These are phyloP conservation scores for Alternaria hordeiaustralica DNA, from an alignment of 2,329 filamentous ascomycete genomes.

Conservation along the genomic window DNA sequence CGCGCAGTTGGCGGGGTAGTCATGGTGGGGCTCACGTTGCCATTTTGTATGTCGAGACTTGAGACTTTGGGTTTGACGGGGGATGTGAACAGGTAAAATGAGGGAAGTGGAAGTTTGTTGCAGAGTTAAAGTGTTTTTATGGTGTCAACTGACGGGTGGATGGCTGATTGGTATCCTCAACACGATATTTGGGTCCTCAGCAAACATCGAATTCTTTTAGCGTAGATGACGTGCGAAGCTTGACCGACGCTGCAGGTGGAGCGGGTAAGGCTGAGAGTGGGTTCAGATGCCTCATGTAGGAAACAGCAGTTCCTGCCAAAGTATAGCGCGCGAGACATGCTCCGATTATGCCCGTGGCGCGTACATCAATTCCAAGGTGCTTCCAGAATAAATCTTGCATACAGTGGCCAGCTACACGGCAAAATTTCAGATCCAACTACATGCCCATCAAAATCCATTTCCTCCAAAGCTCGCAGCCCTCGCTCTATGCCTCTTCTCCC, in stretches of 20 bases:
- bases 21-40: slow-evolving; percentile 44
- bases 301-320: not conserved
- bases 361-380: not conserved
- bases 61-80: not conserved
- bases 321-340: not conserved
- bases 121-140: slow-evolving; percentile 9
- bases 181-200: slow-evolving; percentile 9
- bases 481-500: slow-evolving; percentile 18
- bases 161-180: slow-evolving; percentile 15
- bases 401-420: not conserved
- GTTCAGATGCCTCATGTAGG: not conserved
- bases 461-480: slow-evolving; percentile 42
- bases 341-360: not conserved
- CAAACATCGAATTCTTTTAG: slow-evolving; percentile 31
- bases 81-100: not conserved
- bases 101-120: not conserved
- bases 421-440: not conserved
- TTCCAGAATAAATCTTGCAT: not conserved
- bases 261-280: slow-evolving; percentile 21
- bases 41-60: slow-evolving; percentile 27
- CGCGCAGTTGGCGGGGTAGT: slow-evolving; percentile 28
- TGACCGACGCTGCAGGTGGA: slow-evolving; percentile 2
- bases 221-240: slow-evolving; percentile 34
- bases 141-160: slow-evolving; percentile 9
- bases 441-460: not conserved